These are phyloP conservation scores for Achaetomium macrosporum DNA, from an alignment of 2,329 filamentous ascomycete species.

Conservation along the genomic window DNA sequence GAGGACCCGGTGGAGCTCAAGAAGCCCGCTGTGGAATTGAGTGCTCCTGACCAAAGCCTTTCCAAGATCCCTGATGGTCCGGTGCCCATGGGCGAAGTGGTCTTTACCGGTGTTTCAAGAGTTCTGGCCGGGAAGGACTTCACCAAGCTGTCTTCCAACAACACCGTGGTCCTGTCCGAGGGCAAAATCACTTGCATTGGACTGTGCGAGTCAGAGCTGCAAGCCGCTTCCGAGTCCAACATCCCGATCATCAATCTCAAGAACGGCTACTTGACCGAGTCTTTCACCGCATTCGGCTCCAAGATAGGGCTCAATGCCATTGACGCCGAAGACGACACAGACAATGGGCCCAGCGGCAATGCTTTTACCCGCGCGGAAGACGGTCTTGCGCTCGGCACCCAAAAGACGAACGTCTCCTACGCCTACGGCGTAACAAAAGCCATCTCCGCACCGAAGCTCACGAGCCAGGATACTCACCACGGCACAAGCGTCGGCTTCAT, in stretches of 20 bases:
- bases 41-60: conserved; percentile 37
- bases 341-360: conserved; percentile 43
- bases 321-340: conserved; percentile 48
- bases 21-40: conserved; percentile 40
- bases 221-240: conserved; percentile 27
- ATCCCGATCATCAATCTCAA: conserved; percentile 40
- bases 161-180: conserved; percentile 46
- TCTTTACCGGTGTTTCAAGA: conserved; percentile 53
- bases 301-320: conserved; percentile 59
- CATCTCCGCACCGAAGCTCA: conserved; percentile 49
- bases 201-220: conserved; percentile 41
- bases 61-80: conserved; percentile 39
- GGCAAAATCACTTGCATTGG: conserved; percentile 55
- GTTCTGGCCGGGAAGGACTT: conserved; percentile 43
- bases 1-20: conserved; percentile 47
- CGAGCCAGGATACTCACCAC: conserved; percentile 39
- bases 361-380: conserved; percentile 54
- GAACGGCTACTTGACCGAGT: conserved; percentile 55
- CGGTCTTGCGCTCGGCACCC: conserved; percentile 48
- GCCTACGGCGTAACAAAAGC: conserved; percentile 54
- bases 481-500: conserved; percentile 56
- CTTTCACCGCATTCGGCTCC: conserved; percentile 57
- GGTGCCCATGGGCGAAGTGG: conserved; percentile 33
- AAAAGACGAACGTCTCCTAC: conserved; percentile 49
- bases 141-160: conserved; percentile 22